Evolutionary conservation across 345 rosid genomes (phyloP), one percentile per base, ranked within the genome.

Genomic region (Populus simonii): DNA sequence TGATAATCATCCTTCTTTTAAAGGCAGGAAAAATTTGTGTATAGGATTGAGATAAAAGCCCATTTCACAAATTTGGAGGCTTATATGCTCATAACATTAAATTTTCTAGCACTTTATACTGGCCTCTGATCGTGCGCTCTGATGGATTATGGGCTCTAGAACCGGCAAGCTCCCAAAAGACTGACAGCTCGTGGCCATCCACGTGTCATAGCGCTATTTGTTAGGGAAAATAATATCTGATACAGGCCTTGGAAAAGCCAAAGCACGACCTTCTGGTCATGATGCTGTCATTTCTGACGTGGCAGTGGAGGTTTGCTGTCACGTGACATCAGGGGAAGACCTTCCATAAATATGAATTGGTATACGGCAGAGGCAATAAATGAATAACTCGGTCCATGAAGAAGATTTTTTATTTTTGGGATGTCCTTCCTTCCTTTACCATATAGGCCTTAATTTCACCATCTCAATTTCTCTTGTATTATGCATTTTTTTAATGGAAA

Each of bases 251-350:
- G 45, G 69, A 27, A 22, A 57, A 27, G 29, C 79, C 76, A 25
- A 36, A 33, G 72, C 78, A 20, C 80, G 51, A 36, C 79, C 59
- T n/a, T 35, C 80, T 71, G 82, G 41, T 70, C 76, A 66, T 31
- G 74, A 36, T 53, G 84, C 73, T 73, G 66, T 31, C 18, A 84
- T 53, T 25, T 49, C 76, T 63, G 67, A 77, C 67, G 61, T 39
- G 66, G 75, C 36, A n/a, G 62, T 0, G 67, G 49, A 36, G 36
- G 61, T 8, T 63, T 39, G 16, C 74, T 55, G 74, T 53, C 76
- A 66, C 57, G 16, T 81, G 79, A 77, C 81, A 57, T 77, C 78
- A 39, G 16, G 31, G 31, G n/a, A 36, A 2, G 36, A 39, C 79
- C 18, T 70, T 62, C 59, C 4, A 69, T 57, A n/a, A 47, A n/a